Conservation (phyloP, 2,329 filamentous ascomycete genomes). For the Microdochium bolleyi region DNA sequence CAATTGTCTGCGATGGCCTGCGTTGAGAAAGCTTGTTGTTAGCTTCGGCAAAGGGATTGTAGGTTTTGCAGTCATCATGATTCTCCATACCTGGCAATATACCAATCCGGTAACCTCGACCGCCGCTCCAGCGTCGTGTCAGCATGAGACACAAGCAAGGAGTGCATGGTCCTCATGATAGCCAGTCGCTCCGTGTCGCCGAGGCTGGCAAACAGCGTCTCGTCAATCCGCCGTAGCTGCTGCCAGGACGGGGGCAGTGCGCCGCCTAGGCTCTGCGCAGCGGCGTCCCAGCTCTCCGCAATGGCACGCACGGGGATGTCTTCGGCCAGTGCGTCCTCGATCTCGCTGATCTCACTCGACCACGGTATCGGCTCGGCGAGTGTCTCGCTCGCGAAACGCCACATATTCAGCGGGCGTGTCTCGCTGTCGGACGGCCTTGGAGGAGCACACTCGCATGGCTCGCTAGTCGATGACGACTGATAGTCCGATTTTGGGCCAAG, state of each 20-base stretch:
- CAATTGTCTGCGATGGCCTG: constrained; percentile 1
- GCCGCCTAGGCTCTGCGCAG: not conserved
- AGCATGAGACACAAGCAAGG: not conserved
- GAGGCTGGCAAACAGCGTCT: not conserved
- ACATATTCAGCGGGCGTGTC: not conserved
- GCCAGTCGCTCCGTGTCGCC: not conserved
- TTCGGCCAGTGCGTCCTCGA: not conserved
- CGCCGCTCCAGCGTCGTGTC: not conserved
- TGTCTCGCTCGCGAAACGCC: not conserved
- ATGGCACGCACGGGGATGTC: constrained; percentile 1
- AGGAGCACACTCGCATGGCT: not conserved
- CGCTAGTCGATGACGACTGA: not conserved
- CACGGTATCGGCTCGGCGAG: not conserved
- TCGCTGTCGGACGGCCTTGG: not conserved
- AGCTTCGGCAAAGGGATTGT: not conserved
- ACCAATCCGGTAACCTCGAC: not conserved
- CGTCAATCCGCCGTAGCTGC: not conserved
- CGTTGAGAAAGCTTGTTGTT: no score
- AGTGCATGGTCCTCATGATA: not conserved
- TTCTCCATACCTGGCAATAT: not conserved
- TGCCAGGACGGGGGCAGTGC: not conserved
- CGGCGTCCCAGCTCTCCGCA: not conserved
- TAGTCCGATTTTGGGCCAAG: not conserved
- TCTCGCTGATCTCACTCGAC: not conserved
- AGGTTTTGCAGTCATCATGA: not conserved